Conservation (phyloP, 352 stramenopile genomes). For the Aphanomyces astaci region DNA sequence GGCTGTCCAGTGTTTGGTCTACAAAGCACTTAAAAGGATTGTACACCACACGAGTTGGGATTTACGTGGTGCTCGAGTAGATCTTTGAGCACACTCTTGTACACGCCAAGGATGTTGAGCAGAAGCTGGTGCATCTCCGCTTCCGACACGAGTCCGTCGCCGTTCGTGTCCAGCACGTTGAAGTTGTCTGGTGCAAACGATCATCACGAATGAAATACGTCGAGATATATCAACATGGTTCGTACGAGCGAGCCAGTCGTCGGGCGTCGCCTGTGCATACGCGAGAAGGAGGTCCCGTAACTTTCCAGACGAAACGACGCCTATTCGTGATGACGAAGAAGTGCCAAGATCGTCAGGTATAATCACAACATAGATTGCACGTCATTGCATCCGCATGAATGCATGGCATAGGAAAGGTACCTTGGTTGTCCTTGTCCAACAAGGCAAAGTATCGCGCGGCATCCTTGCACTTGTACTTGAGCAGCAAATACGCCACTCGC, state of each 20-base stretch:
- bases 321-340: neutral
- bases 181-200: slow-evolving; percentile 11
- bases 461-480: slow-evolving; percentile 19
- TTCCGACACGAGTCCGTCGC: neutral
- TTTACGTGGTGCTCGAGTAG: slow-evolving; percentile 4
- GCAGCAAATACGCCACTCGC: neutral
- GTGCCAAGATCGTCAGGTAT: too few relatives aligned
- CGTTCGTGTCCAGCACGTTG: neutral
- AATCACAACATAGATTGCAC: too few relatives aligned
- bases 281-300: neutral
- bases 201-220: too few relatives aligned
- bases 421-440: slow-evolving; percentile 15
- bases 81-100: slow-evolving; percentile 14
- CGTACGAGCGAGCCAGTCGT: slow-evolving; percentile 14
- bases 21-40: neutral
- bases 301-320: neutral
- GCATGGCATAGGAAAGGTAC: too few relatives aligned
- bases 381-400: too few relatives aligned
- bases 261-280: neutral
- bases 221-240: neutral
- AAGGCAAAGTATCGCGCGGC: slow-evolving; percentile 4
- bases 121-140: slow-evolving; percentile 13
- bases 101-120: slow-evolving; percentile 14
- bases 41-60: too few relatives aligned
- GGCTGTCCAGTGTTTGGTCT: slow-evolving; percentile 4